A percentile compares a stretch with the other conserved stretches of the same genome.
Conservation (phyloP, 2,329 filamentous ascomycete genomes). For the Aureobasidium leucospermi region DNA sequence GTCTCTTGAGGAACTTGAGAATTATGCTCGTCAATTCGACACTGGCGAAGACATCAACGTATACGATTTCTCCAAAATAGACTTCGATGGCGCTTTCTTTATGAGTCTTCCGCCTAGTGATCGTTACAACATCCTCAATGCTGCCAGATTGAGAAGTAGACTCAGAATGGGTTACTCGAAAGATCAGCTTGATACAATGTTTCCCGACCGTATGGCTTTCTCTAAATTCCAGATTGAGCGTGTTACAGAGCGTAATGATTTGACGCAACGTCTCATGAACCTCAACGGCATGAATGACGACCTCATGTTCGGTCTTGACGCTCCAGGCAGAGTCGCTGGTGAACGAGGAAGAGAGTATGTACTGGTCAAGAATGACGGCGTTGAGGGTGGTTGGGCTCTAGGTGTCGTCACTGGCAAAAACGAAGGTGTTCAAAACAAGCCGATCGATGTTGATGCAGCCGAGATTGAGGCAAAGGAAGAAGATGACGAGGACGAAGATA, state of each 20-base stretch:
- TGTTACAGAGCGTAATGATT: slow-evolving; percentile 83
- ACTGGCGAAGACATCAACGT: slow-evolving; percentile 76
- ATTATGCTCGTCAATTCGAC: slow-evolving; percentile 88
- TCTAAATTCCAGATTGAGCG: slow-evolving; percentile 94
- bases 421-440: slow-evolving; percentile 70
- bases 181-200: slow-evolving; percentile 93
- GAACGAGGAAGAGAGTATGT: slow-evolving; percentile 93
- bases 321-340: slow-evolving; percentile 63
- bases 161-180: slow-evolving; percentile 94
- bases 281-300: slow-evolving; percentile 84
- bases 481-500: slow-evolving; percentile 56
- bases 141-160: slow-evolving; percentile 77
- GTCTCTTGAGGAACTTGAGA: slow-evolving; percentile 87
- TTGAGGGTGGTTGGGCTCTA: slow-evolving; percentile 91
- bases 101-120: slow-evolving; percentile 81
- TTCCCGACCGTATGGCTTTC: slow-evolving; percentile 95
- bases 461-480: slow-evolving; percentile 42
- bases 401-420: slow-evolving; percentile 86
- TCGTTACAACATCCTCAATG: slow-evolving; percentile 95
- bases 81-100: slow-evolving; percentile 95
- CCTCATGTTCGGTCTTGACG: slow-evolving; percentile 55
- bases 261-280: slow-evolving; percentile 91
- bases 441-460: slow-evolving; percentile 80
- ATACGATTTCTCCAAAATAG: slow-evolving; percentile 98
- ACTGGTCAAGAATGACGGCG: slow-evolving; percentile 88